phyloP scores from a whole-genome alignment of 768 basidiomycete genomes.

The Lyophyllum shimeji region DNA sequence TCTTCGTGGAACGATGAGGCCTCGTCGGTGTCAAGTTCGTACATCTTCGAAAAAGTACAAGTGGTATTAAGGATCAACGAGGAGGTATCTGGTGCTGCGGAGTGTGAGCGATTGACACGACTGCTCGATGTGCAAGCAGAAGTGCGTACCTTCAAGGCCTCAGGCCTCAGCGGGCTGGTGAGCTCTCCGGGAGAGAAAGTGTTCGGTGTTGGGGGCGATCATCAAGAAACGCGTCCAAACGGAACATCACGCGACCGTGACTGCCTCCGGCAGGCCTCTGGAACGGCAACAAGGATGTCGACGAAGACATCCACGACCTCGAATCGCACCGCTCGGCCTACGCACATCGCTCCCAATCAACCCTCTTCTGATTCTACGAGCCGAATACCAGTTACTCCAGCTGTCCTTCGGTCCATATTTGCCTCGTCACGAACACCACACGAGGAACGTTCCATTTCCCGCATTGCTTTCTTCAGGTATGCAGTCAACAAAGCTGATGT shows the following conservation, averaged over 20 bases:
- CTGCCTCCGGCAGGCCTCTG: slow-evolving; percentile 16
- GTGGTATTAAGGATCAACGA: slow-evolving; percentile 4
- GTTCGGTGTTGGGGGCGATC: neutral
- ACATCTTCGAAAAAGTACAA: slow-evolving; percentile 17
- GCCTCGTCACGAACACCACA: slow-evolving; percentile 79
- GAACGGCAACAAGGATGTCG: slow-evolving; percentile 35
- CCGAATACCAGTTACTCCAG: slow-evolving; percentile 81
- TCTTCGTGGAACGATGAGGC: slow-evolving; percentile 47
- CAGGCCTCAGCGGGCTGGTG: neutral
- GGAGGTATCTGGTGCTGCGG: slow-evolving; percentile 18
- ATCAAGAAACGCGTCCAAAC: neutral
- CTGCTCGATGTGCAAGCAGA: neutral
- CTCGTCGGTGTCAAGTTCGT: slow-evolving; percentile 28
- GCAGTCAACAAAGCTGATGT: slow-evolving; percentile 2
- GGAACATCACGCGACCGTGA: slow-evolving; percentile 18
- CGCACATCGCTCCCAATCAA: slow-evolving; percentile 27
- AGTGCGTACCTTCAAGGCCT: neutral
- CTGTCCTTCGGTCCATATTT: slow-evolving; percentile 80
- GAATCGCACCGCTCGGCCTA: slow-evolving; percentile 39
- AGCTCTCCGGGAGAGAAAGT: too few relatives aligned
- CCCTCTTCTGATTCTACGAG: slow-evolving; percentile 48
- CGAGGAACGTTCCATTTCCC: slow-evolving; percentile 82
- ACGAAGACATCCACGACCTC: slow-evolving; percentile 53
- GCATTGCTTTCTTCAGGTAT: slow-evolving; percentile 85
- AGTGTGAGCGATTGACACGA: neutral